A percentile compares a stretch with the other conserved stretches of the same genome.
Evolutionary conservation across 495 filamentous ascomycete genomes (phyloP).

Genomic region (Patellaria atrata): DNA sequence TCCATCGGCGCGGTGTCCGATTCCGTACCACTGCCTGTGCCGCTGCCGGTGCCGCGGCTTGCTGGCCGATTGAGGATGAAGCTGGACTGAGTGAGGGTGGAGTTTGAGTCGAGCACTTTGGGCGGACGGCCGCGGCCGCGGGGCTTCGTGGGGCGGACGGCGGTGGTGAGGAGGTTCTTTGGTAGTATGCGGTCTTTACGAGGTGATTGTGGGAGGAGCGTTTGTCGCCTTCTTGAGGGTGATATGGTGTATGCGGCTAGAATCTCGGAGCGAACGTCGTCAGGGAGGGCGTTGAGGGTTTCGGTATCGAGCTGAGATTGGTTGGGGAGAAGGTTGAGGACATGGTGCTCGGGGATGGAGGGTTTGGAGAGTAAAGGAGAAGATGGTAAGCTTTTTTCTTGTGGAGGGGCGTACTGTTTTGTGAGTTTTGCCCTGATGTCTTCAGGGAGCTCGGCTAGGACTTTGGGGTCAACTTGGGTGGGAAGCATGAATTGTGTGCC

Average conservation of each 20-base stretch:
- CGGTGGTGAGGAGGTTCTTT: conserved; percentile 32
- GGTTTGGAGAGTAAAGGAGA: neutral
- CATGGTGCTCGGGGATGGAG: neutral
- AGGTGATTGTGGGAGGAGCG: conserved; percentile 41
- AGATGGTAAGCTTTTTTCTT: conserved; percentile 15
- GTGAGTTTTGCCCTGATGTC: conserved; percentile 66
- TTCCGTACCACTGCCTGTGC: neutral
- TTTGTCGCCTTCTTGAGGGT: conserved; percentile 22
- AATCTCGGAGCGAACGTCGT: conserved; percentile 70
- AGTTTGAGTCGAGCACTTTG: conserved; percentile 17
- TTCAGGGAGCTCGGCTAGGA: conserved; percentile 60
- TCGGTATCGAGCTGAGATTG: conserved; percentile 28
- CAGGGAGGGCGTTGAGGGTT: conserved; percentile 57
- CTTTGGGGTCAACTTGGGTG: conserved; percentile 56
- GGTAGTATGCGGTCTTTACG: conserved; percentile 35
- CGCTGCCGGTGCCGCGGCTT: conserved; percentile 6
- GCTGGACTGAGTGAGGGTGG: conserved; percentile 47
- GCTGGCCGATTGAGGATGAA: conserved; percentile 34
- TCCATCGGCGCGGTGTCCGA: conserved; percentile 19
- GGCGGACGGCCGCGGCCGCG: conserved; percentile 25
- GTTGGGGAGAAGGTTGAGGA: conserved; percentile 18
- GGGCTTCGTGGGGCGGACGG: conserved; percentile 44
- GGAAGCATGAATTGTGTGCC: conserved; percentile 86
- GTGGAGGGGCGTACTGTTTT: conserved; percentile 24
- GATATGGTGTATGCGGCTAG: conserved; percentile 45